Evolutionary conservation across 2,329 filamentous ascomycete genomes (phyloP), one percentile per base, ranked within the genome.

Genomic region (Colletotrichum graminicola): DNA sequence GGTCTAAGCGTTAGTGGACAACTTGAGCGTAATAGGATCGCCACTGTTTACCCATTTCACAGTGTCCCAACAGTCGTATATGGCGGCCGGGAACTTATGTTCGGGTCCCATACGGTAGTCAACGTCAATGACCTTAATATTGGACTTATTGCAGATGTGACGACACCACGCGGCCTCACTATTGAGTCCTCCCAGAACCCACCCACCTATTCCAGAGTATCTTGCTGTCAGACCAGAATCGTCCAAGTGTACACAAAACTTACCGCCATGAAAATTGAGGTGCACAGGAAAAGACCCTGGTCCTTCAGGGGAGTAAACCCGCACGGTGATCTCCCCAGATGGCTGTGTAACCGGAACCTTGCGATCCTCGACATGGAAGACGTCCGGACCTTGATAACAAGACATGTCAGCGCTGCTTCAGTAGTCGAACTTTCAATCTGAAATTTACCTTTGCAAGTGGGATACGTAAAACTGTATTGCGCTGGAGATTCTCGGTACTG

Each of bases 401-500:
- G 32, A 0, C 23, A 3, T 3, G 0, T 21, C 2, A 41, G 23
- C 18, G 23, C n/a, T 16, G 3, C 34, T 11, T 16, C 2, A 10
- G 5, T 8, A 6, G 3, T 1, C 16, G 1, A 3, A 21, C 6
- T 2, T 1, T 10, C 4, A 1, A 0, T 3, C 12, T 8, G 5
- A 2, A 10, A 14, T 74, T 57, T 73, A 73, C 74, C 75, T 54
- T 39, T 5, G 26, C 67, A 78, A 32, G 75, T 79, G 16, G 77
- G 76, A 60, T 79, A 77, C 1, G 75, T 76, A 52, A 79, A 79
- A 57, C 75, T 78, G 71, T 80, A 77, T 43, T 74, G 76, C 43
- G 67, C 69, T 1, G 77, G 77, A 12, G 72, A 73, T 36, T 73
- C 43, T 18, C 76, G 74, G 57, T 78, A 79, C 36, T 77, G 72